Percentiles rank a stretch among this genome's conserved stretches.
These are phyloP conservation scores for Bifiguratus adelaidae DNA, from an alignment of 192 early-diverging fungal genomes.

Conservation along the genomic window DNA sequence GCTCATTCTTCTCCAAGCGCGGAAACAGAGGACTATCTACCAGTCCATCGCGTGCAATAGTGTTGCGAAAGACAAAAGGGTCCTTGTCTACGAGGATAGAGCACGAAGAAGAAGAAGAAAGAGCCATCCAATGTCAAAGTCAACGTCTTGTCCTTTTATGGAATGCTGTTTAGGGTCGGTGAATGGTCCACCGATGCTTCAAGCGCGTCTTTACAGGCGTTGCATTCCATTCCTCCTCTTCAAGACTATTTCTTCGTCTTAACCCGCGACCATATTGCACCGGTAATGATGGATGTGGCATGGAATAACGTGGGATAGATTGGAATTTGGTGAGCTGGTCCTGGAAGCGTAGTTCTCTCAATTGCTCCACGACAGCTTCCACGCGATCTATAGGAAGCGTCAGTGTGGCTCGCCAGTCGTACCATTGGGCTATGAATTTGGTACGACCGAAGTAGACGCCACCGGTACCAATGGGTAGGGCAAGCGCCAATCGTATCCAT, in stretches of 20 bases:
- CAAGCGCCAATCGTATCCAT: slow-evolving; percentile 19
- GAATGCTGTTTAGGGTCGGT: too few species aligned
- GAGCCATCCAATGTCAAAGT: too few species aligned
- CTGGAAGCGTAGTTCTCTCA: slow-evolving; percentile 4
- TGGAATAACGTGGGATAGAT: too few species aligned
- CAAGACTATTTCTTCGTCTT: too few species aligned
- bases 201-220: too few species aligned
- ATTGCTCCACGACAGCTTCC: slow-evolving; percentile 9
- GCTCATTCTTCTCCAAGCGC: slow-evolving; percentile 7
- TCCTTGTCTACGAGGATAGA: slow-evolving; percentile 25
- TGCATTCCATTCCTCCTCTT: too few species aligned
- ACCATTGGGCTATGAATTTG: slow-evolving; percentile 16
- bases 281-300: too few species aligned
- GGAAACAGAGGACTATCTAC: slow-evolving; percentile 16
- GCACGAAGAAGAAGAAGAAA: too few species aligned
- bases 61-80: slow-evolving; percentile 24
- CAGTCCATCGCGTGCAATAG: slow-evolving; percentile 16
- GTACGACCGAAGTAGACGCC: slow-evolving; percentile 12
- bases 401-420: slow-evolving; percentile 14
- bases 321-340: too few species aligned
- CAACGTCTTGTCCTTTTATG: too few species aligned
- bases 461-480: slow-evolving; percentile 9
- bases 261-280: too few species aligned
- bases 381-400: slow-evolving; percentile 8
- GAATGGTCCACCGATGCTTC: too few species aligned